Evolutionary conservation across 495 filamentous ascomycete species (phyloP).

Genomic region (Gamarada debralockiae): DNA sequence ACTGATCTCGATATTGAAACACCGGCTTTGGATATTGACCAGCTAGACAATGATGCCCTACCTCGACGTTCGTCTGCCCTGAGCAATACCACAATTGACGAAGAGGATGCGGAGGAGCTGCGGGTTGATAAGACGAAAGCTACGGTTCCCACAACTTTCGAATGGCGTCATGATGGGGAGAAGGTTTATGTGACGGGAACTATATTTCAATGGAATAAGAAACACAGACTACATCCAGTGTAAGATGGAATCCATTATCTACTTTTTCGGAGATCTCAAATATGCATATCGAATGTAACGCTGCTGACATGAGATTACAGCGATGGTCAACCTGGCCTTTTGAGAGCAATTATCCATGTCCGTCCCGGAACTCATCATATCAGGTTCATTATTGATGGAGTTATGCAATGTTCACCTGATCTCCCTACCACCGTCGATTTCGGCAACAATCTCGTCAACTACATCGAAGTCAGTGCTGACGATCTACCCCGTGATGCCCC

Average conservation of each 20-base stretch:
- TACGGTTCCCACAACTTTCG: slow-evolving; percentile 74
- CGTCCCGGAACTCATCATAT: slow-evolving; percentile 93
- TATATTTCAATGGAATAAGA: slow-evolving; percentile 92
- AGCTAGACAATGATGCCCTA: slow-evolving; percentile 40
- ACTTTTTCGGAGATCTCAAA: background rate
- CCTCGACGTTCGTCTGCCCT: slow-evolving; percentile 57
- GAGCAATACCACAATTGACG: slow-evolving; percentile 69
- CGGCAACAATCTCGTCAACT: slow-evolving; percentile 95
- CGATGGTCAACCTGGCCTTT: slow-evolving; percentile 51
- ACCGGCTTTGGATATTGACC: slow-evolving; percentile 45
- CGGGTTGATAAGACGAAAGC: slow-evolving; percentile 57
- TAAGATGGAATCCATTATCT: slow-evolving; percentile 43
- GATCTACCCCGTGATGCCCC: slow-evolving; percentile 52
- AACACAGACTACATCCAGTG: slow-evolving; percentile 80
- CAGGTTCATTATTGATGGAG: slow-evolving; percentile 90
- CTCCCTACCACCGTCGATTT: slow-evolving; percentile 95
- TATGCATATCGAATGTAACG: background rate
- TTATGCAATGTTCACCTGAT: slow-evolving; percentile 82
- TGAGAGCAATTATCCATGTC: slow-evolving; percentile 73
- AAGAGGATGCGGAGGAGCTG: slow-evolving; percentile 74
- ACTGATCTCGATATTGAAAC: slow-evolving; percentile 52
- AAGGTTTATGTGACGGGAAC: slow-evolving; percentile 96
- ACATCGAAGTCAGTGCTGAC: slow-evolving; percentile 86
- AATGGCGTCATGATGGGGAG: slow-evolving; percentile 73
- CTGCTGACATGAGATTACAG: slow-evolving; percentile 28